These are phyloP conservation scores for Aspergillus costaricaensis DNA, from an alignment of 2,329 filamentous ascomycete genomes.

Conservation along the genomic window DNA sequence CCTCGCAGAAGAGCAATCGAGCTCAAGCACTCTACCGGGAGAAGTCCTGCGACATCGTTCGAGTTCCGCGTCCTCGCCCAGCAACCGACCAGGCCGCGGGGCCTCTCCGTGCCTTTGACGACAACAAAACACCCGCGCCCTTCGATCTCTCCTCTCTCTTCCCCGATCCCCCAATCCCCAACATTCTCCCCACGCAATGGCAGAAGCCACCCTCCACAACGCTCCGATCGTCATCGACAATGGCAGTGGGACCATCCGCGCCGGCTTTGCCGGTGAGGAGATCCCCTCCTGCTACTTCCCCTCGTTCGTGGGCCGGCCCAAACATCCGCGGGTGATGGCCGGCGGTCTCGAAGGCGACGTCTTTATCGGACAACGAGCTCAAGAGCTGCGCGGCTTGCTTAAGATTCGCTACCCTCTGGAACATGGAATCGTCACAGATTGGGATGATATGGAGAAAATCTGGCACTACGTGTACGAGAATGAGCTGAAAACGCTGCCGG, in stretches of 20 bases:
- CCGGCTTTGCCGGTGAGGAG: constrained; percentile 95
- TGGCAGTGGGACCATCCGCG: constrained; percentile 94
- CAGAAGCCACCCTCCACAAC: constrained; percentile 78
- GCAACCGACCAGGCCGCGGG: constrained; percentile 28
- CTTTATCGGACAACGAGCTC: constrained; percentile 91
- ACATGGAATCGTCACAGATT: constrained; percentile 97
- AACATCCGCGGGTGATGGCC: constrained; percentile 92
- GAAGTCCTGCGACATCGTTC: neutral
- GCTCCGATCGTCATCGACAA: constrained; percentile 98
- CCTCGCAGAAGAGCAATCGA: neutral
- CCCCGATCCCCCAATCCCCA: constrained; percentile 15
- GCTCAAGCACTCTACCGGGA: neutral
- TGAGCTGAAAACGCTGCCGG: constrained; percentile 92
- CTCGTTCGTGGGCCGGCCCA: constrained; percentile 93
- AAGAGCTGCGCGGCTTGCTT: constrained; percentile 84
- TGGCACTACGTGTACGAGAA: constrained; percentile 98
- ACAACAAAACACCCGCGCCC: constrained; percentile 23
- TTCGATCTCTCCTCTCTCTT: constrained; percentile 11
- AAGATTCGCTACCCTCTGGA: constrained; percentile 96
- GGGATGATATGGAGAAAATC: constrained; percentile 99
- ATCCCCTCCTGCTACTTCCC: constrained; percentile 96
- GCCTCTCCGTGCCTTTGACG: constrained; percentile 26
- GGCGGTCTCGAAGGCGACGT: constrained; percentile 94
- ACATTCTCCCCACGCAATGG: constrained; percentile 49
- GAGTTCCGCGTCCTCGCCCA: neutral